Evolutionary conservation across 2,329 filamentous ascomycete species (phyloP), one percentile per base, ranked within the genome.

Genomic region (Curvularia spicifera): DNA sequence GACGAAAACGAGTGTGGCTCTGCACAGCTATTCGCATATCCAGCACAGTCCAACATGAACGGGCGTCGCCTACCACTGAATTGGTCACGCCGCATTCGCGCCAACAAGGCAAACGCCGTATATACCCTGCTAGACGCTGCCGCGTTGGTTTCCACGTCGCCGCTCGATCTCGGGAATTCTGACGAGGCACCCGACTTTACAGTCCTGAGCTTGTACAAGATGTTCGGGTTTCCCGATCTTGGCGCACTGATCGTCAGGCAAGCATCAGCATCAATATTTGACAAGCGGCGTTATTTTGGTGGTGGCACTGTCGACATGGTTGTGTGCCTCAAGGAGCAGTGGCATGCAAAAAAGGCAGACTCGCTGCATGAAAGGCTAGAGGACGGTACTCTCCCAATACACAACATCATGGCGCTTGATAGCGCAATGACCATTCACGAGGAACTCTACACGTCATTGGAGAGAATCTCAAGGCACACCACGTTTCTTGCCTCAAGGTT

Each of bases 181-280:
- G 78, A 81, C 0, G 72, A 78, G 0, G 87, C 89, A 0, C 91
- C 94, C 1, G 94, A 98, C 74, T 98, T 98, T 65, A 89, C 87
- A 0, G 90, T 91, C 0, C 71, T 98, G 42, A 97, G 93, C 75
- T 87, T 98, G 63, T 96, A 97, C 80, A 99, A 98, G 76, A 93
- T 97, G n/a, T 98, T 98, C 75, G 94, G 95, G 1, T 97, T 97
- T 64, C 94, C 94, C 0, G 91, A 98, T 72, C 81, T 98, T 1
- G 94, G 94, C 1, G 93, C 89, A 1, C 78, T 99, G 57, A 87
- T 98, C 29, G 87, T 98, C 12, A 87, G 90, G 42, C 93, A 91
- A 66, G 82, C 85, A 31, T 85, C 90, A 12, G 86, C 85, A 6
- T 75, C 83, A 39, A 72, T 89, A 3, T 87, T 97, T 46, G 80